A percentile compares a stretch with the other conserved stretches of the same genome.
phyloP scores from a whole-genome alignment of 1,139 yeast genomes.

The Cylindricascospora bacillispora region DNA sequence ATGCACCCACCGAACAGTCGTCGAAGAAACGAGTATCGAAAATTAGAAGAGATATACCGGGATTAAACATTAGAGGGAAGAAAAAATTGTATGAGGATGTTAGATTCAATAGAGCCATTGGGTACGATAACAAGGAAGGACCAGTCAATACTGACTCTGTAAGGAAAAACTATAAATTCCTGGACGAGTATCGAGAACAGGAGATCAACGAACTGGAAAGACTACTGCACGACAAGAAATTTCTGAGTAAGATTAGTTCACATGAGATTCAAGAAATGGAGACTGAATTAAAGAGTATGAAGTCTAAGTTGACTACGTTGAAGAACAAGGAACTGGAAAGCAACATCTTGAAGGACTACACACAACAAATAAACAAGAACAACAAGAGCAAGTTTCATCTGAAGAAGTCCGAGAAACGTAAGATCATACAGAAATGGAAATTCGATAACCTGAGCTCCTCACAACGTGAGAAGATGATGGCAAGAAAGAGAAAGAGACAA shows the following conservation, averaged over 20 bases:
- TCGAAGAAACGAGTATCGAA: constrained; percentile 59
- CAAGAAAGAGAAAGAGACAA: constrained; percentile 86
- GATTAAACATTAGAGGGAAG: constrained; percentile 35
- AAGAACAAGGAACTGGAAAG: constrained; percentile 66
- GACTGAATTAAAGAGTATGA: constrained; percentile 44
- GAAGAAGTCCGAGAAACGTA: constrained; percentile 71
- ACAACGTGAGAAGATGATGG: constrained; percentile 81
- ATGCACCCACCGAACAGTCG: constrained; percentile 70
- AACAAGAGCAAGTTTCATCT: constrained; percentile 39
- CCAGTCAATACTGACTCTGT: constrained; percentile 59
- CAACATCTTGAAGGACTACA: constrained; percentile 40
- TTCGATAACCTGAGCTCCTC: constrained; percentile 71
- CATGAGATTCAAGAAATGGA: constrained; percentile 44
- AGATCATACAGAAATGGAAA: constrained; percentile 76
- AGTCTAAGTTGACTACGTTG: constrained; percentile 65
- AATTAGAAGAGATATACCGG: constrained; percentile 58
- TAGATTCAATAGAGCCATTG: constrained; percentile 81
- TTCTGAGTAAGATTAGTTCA: constrained; percentile 31
- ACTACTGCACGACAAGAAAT: constrained; percentile 45
- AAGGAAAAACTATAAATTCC: constrained; percentile 66
- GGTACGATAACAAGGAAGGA: constrained; percentile 29
- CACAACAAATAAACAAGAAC: constrained; percentile 24
- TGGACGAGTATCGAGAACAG: constrained; percentile 69
- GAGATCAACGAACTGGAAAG: constrained; percentile 54
- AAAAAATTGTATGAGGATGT: constrained; percentile 53